phyloP scores from a whole-genome alignment of 192 early-diverging fungal species.

The Gamsiella multidivaricata region DNA sequence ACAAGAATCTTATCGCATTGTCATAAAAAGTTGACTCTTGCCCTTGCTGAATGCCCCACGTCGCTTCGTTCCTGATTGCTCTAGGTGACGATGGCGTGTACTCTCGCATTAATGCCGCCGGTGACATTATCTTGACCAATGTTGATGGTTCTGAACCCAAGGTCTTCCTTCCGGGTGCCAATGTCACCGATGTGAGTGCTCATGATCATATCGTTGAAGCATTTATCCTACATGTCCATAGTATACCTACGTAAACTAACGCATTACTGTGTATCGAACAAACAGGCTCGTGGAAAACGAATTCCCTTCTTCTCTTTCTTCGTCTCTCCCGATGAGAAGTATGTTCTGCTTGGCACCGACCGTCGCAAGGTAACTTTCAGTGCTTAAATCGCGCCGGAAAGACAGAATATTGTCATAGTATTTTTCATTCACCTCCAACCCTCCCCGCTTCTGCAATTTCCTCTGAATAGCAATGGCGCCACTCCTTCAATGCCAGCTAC shows the following conservation, averaged over 20 bases:
- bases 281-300: constrained; percentile 21
- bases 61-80: not conserved
- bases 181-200: constrained; percentile 43
- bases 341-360: constrained; percentile 79
- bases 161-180: constrained; percentile 41
- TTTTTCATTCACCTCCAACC: not conserved
- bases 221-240: no score
- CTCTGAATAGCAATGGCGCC: constrained; percentile 88
- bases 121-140: constrained; percentile 45
- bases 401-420: not conserved
- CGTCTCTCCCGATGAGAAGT: constrained; percentile 84
- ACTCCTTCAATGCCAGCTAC: constrained; percentile 85
- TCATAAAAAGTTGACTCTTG: not conserved
- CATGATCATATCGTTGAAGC: no score
- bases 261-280: not conserved
- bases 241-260: not conserved
- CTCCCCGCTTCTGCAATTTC: no score
- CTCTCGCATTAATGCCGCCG: constrained; percentile 30
- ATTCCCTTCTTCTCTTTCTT: constrained; percentile 62
- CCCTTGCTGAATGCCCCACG: not conserved
- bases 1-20: no score
- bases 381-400: not conserved
- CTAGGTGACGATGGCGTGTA: constrained; percentile 46
- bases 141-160: constrained; percentile 44
- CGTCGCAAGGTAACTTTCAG: constrained; percentile 62